These are phyloP conservation scores for Boletus sp. DNA, from an alignment of 768 basidiomycete genomes.

Conservation along the genomic window DNA sequence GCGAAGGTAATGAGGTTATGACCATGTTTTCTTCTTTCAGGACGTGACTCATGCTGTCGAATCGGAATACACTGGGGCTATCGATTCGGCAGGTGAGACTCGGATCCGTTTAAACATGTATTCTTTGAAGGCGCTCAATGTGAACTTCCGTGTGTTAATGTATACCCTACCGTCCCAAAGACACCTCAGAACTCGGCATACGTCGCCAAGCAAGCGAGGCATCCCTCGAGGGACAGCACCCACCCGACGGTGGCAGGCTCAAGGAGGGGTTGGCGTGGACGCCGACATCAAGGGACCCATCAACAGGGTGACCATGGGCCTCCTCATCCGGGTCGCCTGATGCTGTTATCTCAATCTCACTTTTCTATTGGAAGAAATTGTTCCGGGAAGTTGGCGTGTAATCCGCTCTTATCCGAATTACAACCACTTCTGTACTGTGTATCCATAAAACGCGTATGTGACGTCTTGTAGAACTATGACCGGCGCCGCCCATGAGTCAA, in stretches of 20 bases:
- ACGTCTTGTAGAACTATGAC: too few species aligned
- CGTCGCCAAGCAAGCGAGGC: conserved; percentile 56
- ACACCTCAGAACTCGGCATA: conserved; percentile 63
- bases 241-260: conserved; percentile 67
- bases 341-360: too few species aligned
- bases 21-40: conserved; percentile 23
- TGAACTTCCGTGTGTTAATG: conserved; percentile 49
- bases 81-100: conserved; percentile 53
- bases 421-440: too few species aligned
- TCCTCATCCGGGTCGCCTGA: conserved; percentile 25
- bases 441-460: too few species aligned
- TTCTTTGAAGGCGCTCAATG: neutral
- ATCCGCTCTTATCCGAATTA: too few species aligned
- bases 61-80: conserved; percentile 48
- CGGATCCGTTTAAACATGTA: neutral
- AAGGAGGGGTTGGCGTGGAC: conserved; percentile 39
- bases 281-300: conserved; percentile 37
- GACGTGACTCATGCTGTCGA: conserved; percentile 50
- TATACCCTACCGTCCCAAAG: conserved; percentile 71
- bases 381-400: too few species aligned
- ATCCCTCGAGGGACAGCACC: conserved; percentile 59
- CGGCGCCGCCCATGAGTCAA: too few species aligned
- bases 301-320: conserved; percentile 46
- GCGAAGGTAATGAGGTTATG: too few species aligned
- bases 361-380: too few species aligned